Conservation (phyloP, 495 filamentous ascomycete species). For the Aspergillus sclerotiicarbonarius region DNA sequence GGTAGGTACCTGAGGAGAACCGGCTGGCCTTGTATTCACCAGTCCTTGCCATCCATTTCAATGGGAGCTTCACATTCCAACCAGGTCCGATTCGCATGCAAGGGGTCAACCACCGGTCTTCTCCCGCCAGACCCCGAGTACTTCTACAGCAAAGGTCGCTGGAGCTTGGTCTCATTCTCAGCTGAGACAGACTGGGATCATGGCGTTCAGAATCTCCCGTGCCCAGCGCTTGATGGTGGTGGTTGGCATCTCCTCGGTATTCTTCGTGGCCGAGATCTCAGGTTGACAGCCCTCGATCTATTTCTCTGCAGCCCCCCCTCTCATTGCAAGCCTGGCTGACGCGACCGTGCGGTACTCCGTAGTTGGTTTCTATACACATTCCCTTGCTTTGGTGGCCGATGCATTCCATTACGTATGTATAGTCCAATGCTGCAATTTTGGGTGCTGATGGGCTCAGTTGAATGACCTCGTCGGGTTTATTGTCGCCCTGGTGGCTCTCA, state of each 20-base stretch:
- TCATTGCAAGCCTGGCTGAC: not conserved
- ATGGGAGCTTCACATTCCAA: slow-evolving; percentile 12
- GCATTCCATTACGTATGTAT: slow-evolving; percentile 84
- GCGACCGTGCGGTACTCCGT: not conserved
- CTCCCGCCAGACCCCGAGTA: not conserved
- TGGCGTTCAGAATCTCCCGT: slow-evolving; percentile 32
- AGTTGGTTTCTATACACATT: slow-evolving; percentile 78
- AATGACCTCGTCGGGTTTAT: slow-evolving; percentile 88
- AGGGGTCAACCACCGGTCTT: slow-evolving; percentile 1
- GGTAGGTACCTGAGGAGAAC: not conserved
- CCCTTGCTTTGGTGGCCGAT: slow-evolving; percentile 85
- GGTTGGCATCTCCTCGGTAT: slow-evolving; percentile 49
- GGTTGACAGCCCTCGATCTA: slow-evolving; percentile 23
- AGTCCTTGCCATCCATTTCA: not conserved
- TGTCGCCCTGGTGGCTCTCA: slow-evolving; percentile 82
- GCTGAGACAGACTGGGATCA: slow-evolving; percentile 8
- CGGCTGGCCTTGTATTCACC: not conserved
- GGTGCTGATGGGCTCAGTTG: slow-evolving; percentile 48
- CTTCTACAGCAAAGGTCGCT: not conserved
- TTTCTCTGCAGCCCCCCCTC: not conserved
- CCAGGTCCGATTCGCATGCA: slow-evolving; percentile 3
- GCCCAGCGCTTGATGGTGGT: slow-evolving; percentile 42
- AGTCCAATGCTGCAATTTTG: not conserved
- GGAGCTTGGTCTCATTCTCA: not conserved
- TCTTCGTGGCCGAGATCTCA: slow-evolving; percentile 52